Evolutionary conservation across 75 land plant species (phyloP).

Genomic region (Picea sitchensis): DNA sequence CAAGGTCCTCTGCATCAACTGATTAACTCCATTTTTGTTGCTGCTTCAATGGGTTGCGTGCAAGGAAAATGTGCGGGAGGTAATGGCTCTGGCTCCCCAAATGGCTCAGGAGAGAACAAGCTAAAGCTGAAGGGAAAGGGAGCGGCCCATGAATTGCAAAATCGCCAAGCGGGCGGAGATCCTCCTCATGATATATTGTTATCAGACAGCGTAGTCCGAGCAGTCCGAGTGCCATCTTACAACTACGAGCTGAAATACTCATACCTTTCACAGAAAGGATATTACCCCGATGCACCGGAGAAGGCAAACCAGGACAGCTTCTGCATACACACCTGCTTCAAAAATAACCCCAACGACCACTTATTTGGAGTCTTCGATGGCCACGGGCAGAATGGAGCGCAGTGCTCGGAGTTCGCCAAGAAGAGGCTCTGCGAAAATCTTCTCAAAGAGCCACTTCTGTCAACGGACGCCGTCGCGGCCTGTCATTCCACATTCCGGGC

Average conservation of each 20-base stretch:
- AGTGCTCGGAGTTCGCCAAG: constrained; percentile 73
- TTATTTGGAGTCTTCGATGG: constrained; percentile 98
- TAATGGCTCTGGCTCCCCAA: too few species aligned
- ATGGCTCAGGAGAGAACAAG: too few species aligned
- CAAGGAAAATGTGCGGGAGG: too few species aligned
- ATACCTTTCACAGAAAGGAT: constrained; percentile 65
- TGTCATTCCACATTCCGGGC: constrained; percentile 50
- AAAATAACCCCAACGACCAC: constrained; percentile 65
- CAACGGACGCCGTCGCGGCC: constrained; percentile 58
- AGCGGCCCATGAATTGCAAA: too few species aligned
- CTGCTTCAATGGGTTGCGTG: too few species aligned
- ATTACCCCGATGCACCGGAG: constrained; percentile 84
- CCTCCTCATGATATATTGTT: constrained; percentile 23
- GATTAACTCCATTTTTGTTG: too few species aligned
- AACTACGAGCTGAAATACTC: constrained; percentile 54
- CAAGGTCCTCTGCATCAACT: too few species aligned
- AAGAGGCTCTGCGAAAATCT: constrained; percentile 55
- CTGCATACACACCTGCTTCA: constrained; percentile 53
- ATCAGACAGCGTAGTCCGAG: constrained; percentile 35
- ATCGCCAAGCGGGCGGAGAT: not conserved
- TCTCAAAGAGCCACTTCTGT: constrained; percentile 27
- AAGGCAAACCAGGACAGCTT: constrained; percentile 84
- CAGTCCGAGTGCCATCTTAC: constrained; percentile 46
- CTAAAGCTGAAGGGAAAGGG: too few species aligned
- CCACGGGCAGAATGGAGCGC: constrained; percentile 79